Evolutionary conservation across 23 red algal species (phyloP), one percentile per base, ranked within the genome.

Genomic region (Pyropia yezoensis): DNA sequence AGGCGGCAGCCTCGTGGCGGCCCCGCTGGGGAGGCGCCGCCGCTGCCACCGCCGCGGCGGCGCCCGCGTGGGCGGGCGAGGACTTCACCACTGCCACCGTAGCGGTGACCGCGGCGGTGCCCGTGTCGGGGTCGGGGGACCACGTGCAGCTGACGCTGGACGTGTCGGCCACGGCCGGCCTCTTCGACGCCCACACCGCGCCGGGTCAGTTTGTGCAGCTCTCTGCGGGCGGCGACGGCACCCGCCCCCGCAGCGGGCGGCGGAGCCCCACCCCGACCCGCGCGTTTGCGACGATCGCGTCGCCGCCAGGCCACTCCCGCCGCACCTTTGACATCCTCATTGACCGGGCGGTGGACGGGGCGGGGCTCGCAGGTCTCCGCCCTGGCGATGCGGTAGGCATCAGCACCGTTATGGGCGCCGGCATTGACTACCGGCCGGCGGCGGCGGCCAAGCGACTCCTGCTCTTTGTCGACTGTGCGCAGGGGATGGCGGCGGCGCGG

Each of bases 81-180:
- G 39, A 47, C 39, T 98, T 98, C 9, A 98, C 74, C 26, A 98
- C 80, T 65, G 91, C 91, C 17, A 98, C 30, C 39, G 74, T 66
- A 18, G 77, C 77, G 17, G 89, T 49, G 15, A 62, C 78, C 79
- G 85, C 85, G 7, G 55, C 55, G 55, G 25, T 27, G 17, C 65
- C 78, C 13, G 58, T 82, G 49, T 52, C 65, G 25, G 57, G 58
- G 24, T 47, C 65, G 11, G 65, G 24, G 11, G 66, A 82, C 33
- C 67, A 69, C 53, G 65, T 71, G 28, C 66, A 82, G 50, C 66
- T 82, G 1, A 63, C 67, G 14, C 49, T 82, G 27, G 78, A 82
- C 49, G 78, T 82, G 22, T 59, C 78, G 8, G 78, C 62, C 3
- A 57, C 57, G 24, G 56, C 60, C 39, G 39, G 39, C 0, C 60